phyloP scores from a whole-genome alignment of 805 yeast species.

The Pichia gijzeniarum region DNA sequence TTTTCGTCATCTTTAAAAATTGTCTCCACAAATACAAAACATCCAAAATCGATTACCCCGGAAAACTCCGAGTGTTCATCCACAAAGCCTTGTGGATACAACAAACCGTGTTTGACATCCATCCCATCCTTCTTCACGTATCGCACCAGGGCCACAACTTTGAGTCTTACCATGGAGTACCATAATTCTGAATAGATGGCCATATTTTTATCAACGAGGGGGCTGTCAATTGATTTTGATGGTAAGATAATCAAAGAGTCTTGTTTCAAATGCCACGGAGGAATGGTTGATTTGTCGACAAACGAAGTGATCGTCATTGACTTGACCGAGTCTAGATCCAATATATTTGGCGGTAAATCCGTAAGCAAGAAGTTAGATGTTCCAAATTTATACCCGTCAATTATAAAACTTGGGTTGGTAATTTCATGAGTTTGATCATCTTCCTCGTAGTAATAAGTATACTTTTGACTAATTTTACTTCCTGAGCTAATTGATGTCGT shows the following conservation, averaged over 20 bases:
- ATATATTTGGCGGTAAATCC: constrained; percentile 36
- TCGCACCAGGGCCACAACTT: constrained; percentile 54
- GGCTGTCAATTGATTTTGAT: not conserved
- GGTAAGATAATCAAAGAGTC: constrained; percentile 48
- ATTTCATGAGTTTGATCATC: constrained; percentile 30
- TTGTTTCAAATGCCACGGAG: constrained; percentile 52
- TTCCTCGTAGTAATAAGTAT: constrained; percentile 1
- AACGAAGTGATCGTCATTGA: constrained; percentile 66
- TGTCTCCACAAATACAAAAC: constrained; percentile 46
- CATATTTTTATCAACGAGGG: constrained; percentile 27
- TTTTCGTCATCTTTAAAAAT: constrained; percentile 72
- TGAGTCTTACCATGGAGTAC: constrained; percentile 42
- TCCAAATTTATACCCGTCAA: constrained; percentile 62
- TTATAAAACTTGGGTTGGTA: constrained; percentile 15
- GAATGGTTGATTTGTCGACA: constrained; percentile 38
- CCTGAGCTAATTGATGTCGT: constrained; percentile 3
- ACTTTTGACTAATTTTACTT: constrained; percentile 4
- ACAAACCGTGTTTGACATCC: constrained; percentile 12
- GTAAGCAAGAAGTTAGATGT: constrained; percentile 49
- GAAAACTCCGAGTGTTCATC: constrained; percentile 17
- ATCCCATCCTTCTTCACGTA: constrained; percentile 45
- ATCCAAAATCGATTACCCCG: constrained; percentile 24
- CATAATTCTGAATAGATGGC: constrained; percentile 42
- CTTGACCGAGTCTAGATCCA: constrained; percentile 31
- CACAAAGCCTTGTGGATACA: constrained; percentile 19